Conservation (phyloP, 768 basidiomycete genomes). For the Lactifluus subvellereus region DNA sequence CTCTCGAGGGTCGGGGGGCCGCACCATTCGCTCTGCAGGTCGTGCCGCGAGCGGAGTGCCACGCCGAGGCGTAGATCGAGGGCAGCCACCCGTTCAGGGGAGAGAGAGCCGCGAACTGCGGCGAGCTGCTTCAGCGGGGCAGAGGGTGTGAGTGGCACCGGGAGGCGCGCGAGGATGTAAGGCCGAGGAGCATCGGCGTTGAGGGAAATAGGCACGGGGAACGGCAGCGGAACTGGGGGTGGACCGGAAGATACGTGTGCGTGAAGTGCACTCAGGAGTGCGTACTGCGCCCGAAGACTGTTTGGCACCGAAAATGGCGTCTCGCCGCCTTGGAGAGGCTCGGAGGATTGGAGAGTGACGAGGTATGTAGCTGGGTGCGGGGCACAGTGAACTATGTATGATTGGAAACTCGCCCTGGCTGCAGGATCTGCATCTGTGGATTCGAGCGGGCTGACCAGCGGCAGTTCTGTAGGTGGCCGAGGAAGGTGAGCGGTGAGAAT, state of each 20-base stretch:
- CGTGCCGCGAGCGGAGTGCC: constrained; percentile 58
- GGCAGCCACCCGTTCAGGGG: constrained; percentile 32
- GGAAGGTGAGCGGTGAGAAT: constrained; percentile 15
- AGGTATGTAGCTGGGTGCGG: background rate
- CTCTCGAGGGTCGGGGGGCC: constrained; percentile 41
- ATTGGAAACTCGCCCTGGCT: background rate
- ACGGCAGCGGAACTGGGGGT: constrained; percentile 25
- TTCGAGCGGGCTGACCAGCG: constrained; percentile 5
- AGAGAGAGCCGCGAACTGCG: constrained; percentile 35
- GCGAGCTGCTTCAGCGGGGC: constrained; percentile 32
- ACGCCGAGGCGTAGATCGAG: constrained; percentile 59
- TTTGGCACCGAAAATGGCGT: constrained; percentile 25
- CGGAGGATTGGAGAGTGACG: constrained; percentile 14
- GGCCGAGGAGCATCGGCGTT: constrained; percentile 42
- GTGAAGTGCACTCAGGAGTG: constrained; percentile 24
- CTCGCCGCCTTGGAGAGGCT: background rate
- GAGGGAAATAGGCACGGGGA: constrained; percentile 44
- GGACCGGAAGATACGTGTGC: constrained; percentile 45
- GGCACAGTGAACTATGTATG: constrained; percentile 2
- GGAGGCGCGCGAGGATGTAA: constrained; percentile 42
- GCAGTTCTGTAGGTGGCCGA: constrained; percentile 5
- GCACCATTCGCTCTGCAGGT: constrained; percentile 73
- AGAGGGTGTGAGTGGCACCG: background rate
- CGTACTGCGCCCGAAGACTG: constrained; percentile 26
- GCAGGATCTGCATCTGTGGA: constrained; percentile 14